Base-by-base conservation (phyloP, 768 basidiomycete species). In the Rhizopogon sp. region DNA sequence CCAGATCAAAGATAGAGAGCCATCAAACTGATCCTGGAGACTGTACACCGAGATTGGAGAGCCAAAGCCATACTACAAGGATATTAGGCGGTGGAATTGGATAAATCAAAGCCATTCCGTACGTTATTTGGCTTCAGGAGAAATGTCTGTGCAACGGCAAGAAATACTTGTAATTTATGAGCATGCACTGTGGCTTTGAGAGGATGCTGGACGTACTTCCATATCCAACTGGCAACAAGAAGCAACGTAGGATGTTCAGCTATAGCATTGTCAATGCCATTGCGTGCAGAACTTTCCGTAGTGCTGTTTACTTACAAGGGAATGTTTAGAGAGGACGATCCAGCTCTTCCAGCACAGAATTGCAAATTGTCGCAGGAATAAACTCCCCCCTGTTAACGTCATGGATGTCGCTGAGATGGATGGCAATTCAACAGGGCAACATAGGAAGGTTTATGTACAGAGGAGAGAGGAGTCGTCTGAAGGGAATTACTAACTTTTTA, bases 281-380 rank as follows among this genome's bases (percentile, higher is more conserved):
- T 37, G 35, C 35, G 10, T 37, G 35, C 9, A 37, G 3, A 22
- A 42, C n/a, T 33, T 54, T 39, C 39, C 44, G 14, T 35, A 47
- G 31, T 3, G 39, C 3, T 16, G 22, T 6, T 2, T 22, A 74
- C 84, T 65, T 62, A 87, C 85, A 64, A 85, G 67, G 50, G 82
- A 77, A 66, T 85, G 83, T 63, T 81, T 85, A 22, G 78, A 82
- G 29, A 88, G 72, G 0, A 87, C 75, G 42, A 88, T 87, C 84
- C 83, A 87, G 59, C 88, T 88, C 74, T 89, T 89, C 79, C 82
- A 79, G 53, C 80, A 77, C 20, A 89, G 68, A 2, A 79, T 81
- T 3, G 69, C 66, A 53, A 85, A 77, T 70, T 89, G 87, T 31
- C 79, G 75, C 74, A 80, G 79, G 65, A 87, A 85, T 37, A 84